phyloP scores from a whole-genome alignment of 1,284 basidiomycete genomes.

The Rhizoctonia solani region DNA sequence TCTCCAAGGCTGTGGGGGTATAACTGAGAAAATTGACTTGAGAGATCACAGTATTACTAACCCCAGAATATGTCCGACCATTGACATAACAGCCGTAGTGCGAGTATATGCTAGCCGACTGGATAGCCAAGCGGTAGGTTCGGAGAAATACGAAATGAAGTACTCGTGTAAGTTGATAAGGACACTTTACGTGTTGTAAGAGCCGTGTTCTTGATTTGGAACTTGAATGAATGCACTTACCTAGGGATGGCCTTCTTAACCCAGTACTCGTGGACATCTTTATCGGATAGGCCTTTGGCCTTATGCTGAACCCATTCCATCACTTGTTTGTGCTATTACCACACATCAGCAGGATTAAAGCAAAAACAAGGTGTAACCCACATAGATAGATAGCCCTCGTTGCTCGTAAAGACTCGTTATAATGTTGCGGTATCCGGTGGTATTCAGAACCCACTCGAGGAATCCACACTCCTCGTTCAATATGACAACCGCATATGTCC shows the following conservation, averaged over 20 bases:
- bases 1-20: constrained; percentile 78
- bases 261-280: constrained; percentile 27
- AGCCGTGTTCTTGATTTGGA: constrained; percentile 59
- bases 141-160: constrained; percentile 97
- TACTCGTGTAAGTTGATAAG: constrained; percentile 79
- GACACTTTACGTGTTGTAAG: constrained; percentile 49
- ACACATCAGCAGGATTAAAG: not conserved
- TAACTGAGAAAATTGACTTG: constrained; percentile 14
- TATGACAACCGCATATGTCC: constrained; percentile 95
- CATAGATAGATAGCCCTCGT: constrained; percentile 64
- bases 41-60: constrained; percentile 48
- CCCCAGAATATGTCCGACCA: constrained; percentile 98
- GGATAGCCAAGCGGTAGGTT: constrained; percentile 92
- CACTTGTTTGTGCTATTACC: constrained; percentile 7
- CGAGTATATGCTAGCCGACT: constrained; percentile 85
- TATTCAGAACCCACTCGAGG: constrained; percentile 99
- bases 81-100: constrained; percentile 97
- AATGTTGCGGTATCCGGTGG: constrained; percentile 81
- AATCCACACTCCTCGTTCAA: constrained; percentile 97
- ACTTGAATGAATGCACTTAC: constrained; percentile 47
- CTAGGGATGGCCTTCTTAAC: constrained; percentile 52
- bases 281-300: constrained; percentile 12
- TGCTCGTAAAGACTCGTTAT: constrained; percentile 75
- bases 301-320: constrained; percentile 33
- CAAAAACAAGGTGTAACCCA: constrained; percentile 47